A percentile compares a stretch with the other conserved stretches of the same genome.
phyloP scores from a whole-genome alignment of 2,329 filamentous ascomycete genomes.

The Tolypocladium pustulatum region DNA sequence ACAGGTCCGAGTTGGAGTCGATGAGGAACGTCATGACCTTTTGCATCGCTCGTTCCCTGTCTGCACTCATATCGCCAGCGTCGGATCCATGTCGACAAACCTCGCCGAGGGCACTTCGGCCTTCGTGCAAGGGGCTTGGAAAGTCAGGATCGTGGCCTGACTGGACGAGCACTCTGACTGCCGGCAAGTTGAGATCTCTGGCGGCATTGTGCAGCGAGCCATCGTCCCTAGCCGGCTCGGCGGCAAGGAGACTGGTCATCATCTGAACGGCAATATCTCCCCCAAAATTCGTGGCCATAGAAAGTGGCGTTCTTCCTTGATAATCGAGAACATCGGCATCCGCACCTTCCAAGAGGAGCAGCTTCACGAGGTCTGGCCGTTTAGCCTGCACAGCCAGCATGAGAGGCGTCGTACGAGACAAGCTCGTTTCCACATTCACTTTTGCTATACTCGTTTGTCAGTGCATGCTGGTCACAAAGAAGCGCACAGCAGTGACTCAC shows the following conservation, averaged over 20 bases:
- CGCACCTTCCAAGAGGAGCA: conserved; percentile 45
- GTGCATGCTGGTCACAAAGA: conserved; percentile 2
- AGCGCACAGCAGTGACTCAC: conserved; percentile 13
- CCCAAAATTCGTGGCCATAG: conserved; percentile 45
- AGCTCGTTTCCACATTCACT: conserved; percentile 41
- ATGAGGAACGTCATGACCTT: conserved; percentile 47
- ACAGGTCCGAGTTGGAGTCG: conserved; percentile 44
- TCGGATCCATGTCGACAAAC: conserved; percentile 47
- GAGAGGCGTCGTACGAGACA: conserved; percentile 45
- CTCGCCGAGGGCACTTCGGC: conserved; percentile 53
- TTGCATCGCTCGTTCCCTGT: conserved; percentile 43
- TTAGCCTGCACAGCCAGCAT: conserved; percentile 47
- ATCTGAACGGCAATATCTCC: conserved; percentile 42
- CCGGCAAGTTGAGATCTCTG: conserved; percentile 44
- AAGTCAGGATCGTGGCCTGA: conserved; percentile 54
- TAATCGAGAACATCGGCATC: conserved; percentile 49
- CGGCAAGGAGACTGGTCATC: conserved; percentile 43
- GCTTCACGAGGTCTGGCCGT: conserved; percentile 45
- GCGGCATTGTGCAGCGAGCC: conserved; percentile 58
- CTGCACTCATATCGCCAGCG: conserved; percentile 29
- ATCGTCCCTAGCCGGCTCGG: conserved; percentile 49
- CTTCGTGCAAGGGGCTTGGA: conserved; percentile 50
- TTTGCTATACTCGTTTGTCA: conserved; percentile 32
- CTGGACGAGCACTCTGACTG: conserved; percentile 45
- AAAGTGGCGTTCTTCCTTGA: conserved; percentile 46